Evolutionary conservation across 2,329 filamentous ascomycete genomes (phyloP), one percentile per base, ranked within the genome.

Genomic region (Coleophoma crateriformis): DNA sequence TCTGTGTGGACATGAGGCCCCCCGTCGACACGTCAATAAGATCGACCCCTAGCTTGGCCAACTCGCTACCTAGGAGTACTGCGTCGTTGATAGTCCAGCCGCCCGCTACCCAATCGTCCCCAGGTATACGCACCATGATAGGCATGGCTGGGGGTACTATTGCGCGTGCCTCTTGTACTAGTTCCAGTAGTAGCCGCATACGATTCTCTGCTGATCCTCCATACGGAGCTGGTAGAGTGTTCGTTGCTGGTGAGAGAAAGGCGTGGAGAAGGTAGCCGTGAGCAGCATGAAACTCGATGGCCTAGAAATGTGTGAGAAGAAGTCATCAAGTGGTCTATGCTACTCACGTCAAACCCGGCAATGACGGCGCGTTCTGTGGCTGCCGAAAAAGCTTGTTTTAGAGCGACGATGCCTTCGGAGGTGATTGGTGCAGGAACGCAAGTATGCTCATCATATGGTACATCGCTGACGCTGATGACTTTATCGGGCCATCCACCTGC

Each of bases 211-310:
- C 82, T 48, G 72, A 77, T 8, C 83, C 83, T 20, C 82, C 83
- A 59, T 87, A 87, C 46, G 74, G 61, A 57, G 86, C 83, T 0
- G 73, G 85, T n/a, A 88, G 78, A 49, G 77, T 71, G 69, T 92
- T 92, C 15, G 75, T 74, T 0, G 77, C 76, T 0, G 87, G 85
- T 0, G 81, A 83, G 8, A 90, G 56, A 71, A 90, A 91, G 4
- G 73, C 70, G 57, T 82, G 80, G 0, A 91, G 70, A 1, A 92
- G 75, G 62, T 90, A 92, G 3, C 88, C 87, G 59, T 92, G 87
- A 0, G 87, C 88, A 58, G 77, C 79, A 69, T 92, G 88, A 46
- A 92, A 79, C 66, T 94, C 88, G 50, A 92, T 82, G 12, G 63
- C 60, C 49, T 64, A 54, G 15, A 61, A 6, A 22, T 4, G 20